Evolutionary conservation across 495 filamentous ascomycete genomes (phyloP), one percentile per base, ranked within the genome.

Genomic region (Xylaria bambusicola): DNA sequence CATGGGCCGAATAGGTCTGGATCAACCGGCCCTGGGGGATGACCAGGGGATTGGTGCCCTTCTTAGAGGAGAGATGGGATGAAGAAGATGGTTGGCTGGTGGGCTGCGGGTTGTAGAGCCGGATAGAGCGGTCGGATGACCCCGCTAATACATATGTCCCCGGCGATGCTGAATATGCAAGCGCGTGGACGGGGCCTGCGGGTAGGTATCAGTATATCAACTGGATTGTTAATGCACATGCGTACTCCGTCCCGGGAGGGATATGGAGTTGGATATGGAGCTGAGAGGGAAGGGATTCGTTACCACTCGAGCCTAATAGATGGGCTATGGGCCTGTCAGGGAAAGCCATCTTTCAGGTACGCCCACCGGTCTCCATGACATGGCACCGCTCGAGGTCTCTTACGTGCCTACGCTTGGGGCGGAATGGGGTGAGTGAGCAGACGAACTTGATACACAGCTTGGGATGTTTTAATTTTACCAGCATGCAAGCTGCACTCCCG

Each of bases 1-100:
- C 91, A 78, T 98, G 94, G 2, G 90, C 89, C 54, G 88, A 75
- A 78, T 95, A 98, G 45, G 85, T 87, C 71, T 96, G 91, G 73
- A 98, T 88, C 0, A 90, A 86, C 26, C 73, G 52, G 67, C 70
- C 72, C 62, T 58, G 46, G 53, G 74, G 74, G 60, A 73, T 60
- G 23, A 29, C 33, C 17, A 53, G 53, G 48, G 20, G 13, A 15
- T 47, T 7, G 31, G 7, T 31, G 65, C 42, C 31, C 56, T 66
- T 65, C 59, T 63, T 62, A 64, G 59, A 46, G 21, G 76, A 75
- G 55, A 78, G 68, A 47, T 67, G 46, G 21, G 71, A 65, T 18
- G 66, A 58, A 18, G 73, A 10, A 2, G 23, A 27, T 7, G 20
- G 57, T 41, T 71, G 68, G 61, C 75, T 68, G 18, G 74, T 41